These are phyloP conservation scores for Aspergillus tanneri DNA, from an alignment of 2,329 filamentous ascomycete genomes.

Conservation along the genomic window DNA sequence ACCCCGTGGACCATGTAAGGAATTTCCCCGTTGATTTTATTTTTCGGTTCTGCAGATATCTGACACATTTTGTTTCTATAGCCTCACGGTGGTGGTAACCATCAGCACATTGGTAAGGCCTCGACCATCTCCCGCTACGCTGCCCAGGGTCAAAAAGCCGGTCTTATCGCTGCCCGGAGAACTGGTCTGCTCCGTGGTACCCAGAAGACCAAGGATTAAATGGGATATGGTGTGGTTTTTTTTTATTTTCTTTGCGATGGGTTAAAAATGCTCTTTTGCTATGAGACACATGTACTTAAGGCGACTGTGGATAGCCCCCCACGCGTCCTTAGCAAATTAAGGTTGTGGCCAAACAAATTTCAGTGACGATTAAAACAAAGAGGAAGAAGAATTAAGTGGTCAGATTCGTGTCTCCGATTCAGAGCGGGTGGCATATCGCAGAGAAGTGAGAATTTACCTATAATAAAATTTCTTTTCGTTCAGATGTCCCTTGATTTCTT, in stretches of 20 bases:
- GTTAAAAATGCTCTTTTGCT: conserved; percentile 43
- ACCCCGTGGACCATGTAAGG: conserved; percentile 92
- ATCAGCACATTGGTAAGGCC: conserved; percentile 99
- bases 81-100: conserved; percentile 98
- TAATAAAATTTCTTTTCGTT: conserved; percentile 7
- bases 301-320: conserved; percentile 40
- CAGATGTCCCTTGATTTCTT: background rate
- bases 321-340: conserved; percentile 42
- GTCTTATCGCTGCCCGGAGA: conserved; percentile 99
- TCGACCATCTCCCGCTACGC: conserved; percentile 99
- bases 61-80: conserved; percentile 30
- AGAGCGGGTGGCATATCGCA: background rate
- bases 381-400: conserved; percentile 26
- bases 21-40: background rate
- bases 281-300: conserved; percentile 45
- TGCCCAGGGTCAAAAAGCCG: conserved; percentile 97
- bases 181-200: conserved; percentile 99
- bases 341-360: conserved; percentile 40
- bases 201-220: conserved; percentile 99
- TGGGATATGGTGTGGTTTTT: conserved; percentile 61
- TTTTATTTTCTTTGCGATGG: conserved; percentile 53
- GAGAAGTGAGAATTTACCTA: background rate
- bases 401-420: conserved; percentile 11
- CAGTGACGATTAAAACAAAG: conserved; percentile 31
- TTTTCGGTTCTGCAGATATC: conserved; percentile 7